Conservation (phyloP, 129 eudicot genomes). For the Pseudognaphalium luteoalbum region DNA sequence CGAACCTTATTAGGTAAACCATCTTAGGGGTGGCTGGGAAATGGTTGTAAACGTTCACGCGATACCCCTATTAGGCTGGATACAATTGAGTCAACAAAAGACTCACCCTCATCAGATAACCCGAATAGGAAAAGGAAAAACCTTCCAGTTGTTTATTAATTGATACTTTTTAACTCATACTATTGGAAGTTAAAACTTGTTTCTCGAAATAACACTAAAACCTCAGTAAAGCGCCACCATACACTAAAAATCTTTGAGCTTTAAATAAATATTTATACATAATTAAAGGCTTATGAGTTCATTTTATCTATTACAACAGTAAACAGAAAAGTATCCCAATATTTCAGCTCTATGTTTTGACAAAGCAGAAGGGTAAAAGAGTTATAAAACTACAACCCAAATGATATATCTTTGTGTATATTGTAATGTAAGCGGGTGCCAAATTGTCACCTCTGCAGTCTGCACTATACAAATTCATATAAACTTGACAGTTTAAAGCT, state of each 20-base stretch:
- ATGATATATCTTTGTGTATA: slow-evolving; percentile 7
- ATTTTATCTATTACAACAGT: slow-evolving; percentile 1
- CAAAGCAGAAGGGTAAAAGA: slow-evolving; percentile 19
- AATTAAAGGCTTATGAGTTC: background rate
- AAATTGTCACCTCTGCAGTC: slow-evolving; percentile 43
- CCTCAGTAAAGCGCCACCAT: background rate
- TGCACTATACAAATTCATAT: slow-evolving; percentile 27
- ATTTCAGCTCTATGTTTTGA: background rate
- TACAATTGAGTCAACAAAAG: too few species aligned
- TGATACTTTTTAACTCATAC: too few species aligned
- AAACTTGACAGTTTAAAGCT: background rate
- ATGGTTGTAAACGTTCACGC: too few species aligned
- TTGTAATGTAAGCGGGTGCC: slow-evolving; percentile 39
- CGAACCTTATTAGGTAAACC: too few species aligned
- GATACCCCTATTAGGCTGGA: too few species aligned
- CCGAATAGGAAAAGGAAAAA: too few species aligned
- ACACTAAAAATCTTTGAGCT: background rate
- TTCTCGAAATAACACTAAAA: too few species aligned
- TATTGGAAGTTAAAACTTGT: too few species aligned
- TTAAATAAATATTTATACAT: background rate
- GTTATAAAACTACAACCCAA: slow-evolving; percentile 18
- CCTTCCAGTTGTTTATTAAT: too few species aligned
- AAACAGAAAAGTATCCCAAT: background rate
- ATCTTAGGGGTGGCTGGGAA: too few species aligned
- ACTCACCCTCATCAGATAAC: too few species aligned